Evolutionary conservation across 257 asterid genomes (phyloP), one percentile per base, ranked within the genome.

Genomic region (Solanum rostratum): DNA sequence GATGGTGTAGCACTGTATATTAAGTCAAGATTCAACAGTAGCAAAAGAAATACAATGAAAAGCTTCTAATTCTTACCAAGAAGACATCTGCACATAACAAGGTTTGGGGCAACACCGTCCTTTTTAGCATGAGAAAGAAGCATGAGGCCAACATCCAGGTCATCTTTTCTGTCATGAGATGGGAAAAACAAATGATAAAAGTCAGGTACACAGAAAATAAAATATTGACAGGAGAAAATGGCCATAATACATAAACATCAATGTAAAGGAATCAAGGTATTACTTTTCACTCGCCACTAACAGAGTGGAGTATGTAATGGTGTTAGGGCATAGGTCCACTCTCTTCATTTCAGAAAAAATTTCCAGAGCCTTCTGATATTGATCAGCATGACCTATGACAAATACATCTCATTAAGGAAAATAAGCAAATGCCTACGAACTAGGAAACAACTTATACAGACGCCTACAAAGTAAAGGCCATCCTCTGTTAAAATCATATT

Each of bases 261-360:
- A 49, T 30, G 76, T 24, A 27, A 83, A 30, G 85, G 66, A 30
- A 10, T 54, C 85, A 65, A 87, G 90, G 79, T 85, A 89, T 93
- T 96, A 96, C 99, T 93, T 96, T 89, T 95, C 97, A 91, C 95
- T 89, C 53, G 98, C 98, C 89, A 94, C 98, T 84, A 91, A 27
- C 78, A 96, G 94, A 90, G 94, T 84, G 84, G 98, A 92, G 91
- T 96, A 96, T 81, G 98, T 96, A 88, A 95, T 91, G 88, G 97
- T 91, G 89, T 96, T 95, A 84, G 99, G 98, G 87, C 88, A 74
- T 87, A 95, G 83, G 63, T 92, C 94, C 50, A 71, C 86, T 91
- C 85, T 85, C 94, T 93, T 96, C 95, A 96, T 92, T 86, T 93
- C 98, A 85, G 84, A 87, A 90, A 95, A 91, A 83, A 87, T 80